Percentiles rank a stretch among this genome's conserved stretches.
Conservation (phyloP, 2,329 filamentous ascomycete genomes). For the Bertia moriformis region DNA sequence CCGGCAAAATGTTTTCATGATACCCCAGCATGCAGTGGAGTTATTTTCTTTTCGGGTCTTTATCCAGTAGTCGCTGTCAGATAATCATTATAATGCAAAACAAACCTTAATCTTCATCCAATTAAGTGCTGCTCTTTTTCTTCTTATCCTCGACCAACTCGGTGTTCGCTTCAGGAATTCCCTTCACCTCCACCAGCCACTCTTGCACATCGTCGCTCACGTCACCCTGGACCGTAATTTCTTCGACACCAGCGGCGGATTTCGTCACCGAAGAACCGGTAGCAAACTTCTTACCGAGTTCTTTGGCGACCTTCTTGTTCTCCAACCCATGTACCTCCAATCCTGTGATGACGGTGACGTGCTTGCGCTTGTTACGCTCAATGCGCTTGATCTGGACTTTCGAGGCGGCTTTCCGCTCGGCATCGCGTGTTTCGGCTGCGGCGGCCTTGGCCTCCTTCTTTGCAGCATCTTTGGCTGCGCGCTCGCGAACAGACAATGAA, state of each 20-base stretch:
- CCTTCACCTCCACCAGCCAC: slow-evolving; percentile 44
- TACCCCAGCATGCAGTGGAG: too few relatives aligned
- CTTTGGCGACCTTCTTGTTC: slow-evolving; percentile 55
- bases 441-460: slow-evolving; percentile 57
- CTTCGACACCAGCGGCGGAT: slow-evolving; percentile 38
- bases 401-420: slow-evolving; percentile 41
- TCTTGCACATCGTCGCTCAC: slow-evolving; percentile 53
- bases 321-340: slow-evolving; percentile 50
- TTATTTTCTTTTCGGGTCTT: too few relatives aligned
- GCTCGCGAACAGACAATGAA: slow-evolving; percentile 32
- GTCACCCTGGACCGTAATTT: slow-evolving; percentile 59
- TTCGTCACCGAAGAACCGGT: slow-evolving; percentile 54
- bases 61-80: too few relatives aligned
- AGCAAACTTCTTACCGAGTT: slow-evolving; percentile 60
- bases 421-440: slow-evolving; percentile 49
- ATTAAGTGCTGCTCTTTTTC: slow-evolving; percentile 37
- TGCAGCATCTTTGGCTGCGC: slow-evolving; percentile 37
- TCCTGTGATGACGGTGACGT: slow-evolving; percentile 49
- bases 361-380: slow-evolving; percentile 57
- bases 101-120: too few relatives aligned
- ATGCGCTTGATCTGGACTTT: slow-evolving; percentile 55
- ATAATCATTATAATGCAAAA: not conserved
- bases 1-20: too few relatives aligned
- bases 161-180: slow-evolving; percentile 51
- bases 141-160: slow-evolving; percentile 59